phyloP scores from a whole-genome alignment of 345 rosid species.

The Brassica napus region Da-Ae NC_063442.1:38210001-38210500 shows the following conservation, averaged over 20 bases:
- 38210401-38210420: neutral
- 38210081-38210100: neutral
- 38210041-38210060: neutral
- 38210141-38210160: neutral
- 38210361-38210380: neutral
- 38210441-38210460: conserved; percentile 65
- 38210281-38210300: too few species aligned
- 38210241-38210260: too few species aligned
- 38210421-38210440: conserved; percentile 42
- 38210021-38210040: conserved; percentile 68
- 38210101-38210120: neutral
- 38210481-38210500: conserved; percentile 43
- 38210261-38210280: too few species aligned
- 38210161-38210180: conserved; percentile 2
- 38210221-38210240: neutral
- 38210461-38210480: conserved; percentile 56
- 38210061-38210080: neutral
- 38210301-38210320: neutral
- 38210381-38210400: neutral
- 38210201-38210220: neutral
- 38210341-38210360: neutral
- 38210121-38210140: neutral
- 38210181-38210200: neutral
- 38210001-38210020: conserved; percentile 74
- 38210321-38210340: neutral